Evolutionary conservation across 176 grass and related monocot genomes (phyloP).

Genomic region (Sorghum bicolor): Sorghum_bicolor_NCBIv3 NC_012870.2:26881001-26881500

Average conservation of each 20-base stretch:
- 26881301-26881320: background rate
- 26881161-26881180: background rate
- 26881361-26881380: background rate
- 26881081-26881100: background rate
- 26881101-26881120: slow-evolving; percentile 16
- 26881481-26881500: background rate
- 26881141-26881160: slow-evolving; percentile 52
- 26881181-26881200: slow-evolving; percentile 75
- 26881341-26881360: background rate
- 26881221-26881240: background rate
- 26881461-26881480: background rate
- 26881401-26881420: no score
- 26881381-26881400: background rate
- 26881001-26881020: slow-evolving; percentile 29
- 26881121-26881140: slow-evolving; percentile 86
- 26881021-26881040: background rate
- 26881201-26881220: slow-evolving; percentile 90
- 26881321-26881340: background rate
- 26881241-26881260: background rate
- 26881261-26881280: background rate
- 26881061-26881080: background rate
- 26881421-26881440: no score
- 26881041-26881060: background rate
- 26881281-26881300: background rate
- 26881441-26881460: no score